Conservation (phyloP, 441 rosid species). For the Mallotus japonicus region DNA sequence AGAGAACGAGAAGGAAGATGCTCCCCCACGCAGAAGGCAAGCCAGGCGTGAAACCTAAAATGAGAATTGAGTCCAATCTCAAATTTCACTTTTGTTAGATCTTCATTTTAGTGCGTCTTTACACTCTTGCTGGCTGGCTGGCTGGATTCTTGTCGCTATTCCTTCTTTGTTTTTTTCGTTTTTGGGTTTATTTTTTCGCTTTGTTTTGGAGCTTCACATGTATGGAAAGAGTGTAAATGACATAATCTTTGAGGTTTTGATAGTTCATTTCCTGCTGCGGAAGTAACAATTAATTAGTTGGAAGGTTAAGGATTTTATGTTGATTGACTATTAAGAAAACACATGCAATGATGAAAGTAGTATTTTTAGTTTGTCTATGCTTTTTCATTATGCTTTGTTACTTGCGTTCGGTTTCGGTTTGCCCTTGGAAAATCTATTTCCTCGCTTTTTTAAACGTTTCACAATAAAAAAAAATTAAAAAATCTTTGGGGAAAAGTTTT, state of each 20-base stretch:
- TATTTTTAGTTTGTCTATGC: background rate
- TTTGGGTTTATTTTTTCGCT: background rate
- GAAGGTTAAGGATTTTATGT: slow-evolving; percentile 1
- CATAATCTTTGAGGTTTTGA: slow-evolving; percentile 18
- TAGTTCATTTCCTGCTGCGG: slow-evolving; percentile 13
- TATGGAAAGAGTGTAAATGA: slow-evolving; percentile 43
- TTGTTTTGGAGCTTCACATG: slow-evolving; percentile 20
- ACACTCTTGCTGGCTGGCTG: slow-evolving; percentile 18
- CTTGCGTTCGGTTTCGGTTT: background rate
- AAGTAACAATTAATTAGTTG: slow-evolving; percentile 4
- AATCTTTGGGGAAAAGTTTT: too few species aligned
- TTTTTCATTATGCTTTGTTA: background rate
- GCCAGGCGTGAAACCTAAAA: slow-evolving; percentile 58
- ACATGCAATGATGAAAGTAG: background rate
- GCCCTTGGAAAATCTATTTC: too few species aligned
- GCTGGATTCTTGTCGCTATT: slow-evolving; percentile 31
- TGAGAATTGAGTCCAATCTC: background rate
- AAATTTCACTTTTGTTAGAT: slow-evolving; percentile 37
- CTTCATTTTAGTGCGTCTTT: slow-evolving; percentile 27
- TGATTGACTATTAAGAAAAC: background rate
- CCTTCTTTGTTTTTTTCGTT: slow-evolving; percentile 4
- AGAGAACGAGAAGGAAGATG: slow-evolving; percentile 50
- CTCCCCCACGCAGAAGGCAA: slow-evolving; percentile 68
- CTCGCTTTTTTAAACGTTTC: too few species aligned
- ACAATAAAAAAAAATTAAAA: too few species aligned